Conservation (phyloP, 352 stramenopile species). For the Globisporangium emineosum region DNA sequence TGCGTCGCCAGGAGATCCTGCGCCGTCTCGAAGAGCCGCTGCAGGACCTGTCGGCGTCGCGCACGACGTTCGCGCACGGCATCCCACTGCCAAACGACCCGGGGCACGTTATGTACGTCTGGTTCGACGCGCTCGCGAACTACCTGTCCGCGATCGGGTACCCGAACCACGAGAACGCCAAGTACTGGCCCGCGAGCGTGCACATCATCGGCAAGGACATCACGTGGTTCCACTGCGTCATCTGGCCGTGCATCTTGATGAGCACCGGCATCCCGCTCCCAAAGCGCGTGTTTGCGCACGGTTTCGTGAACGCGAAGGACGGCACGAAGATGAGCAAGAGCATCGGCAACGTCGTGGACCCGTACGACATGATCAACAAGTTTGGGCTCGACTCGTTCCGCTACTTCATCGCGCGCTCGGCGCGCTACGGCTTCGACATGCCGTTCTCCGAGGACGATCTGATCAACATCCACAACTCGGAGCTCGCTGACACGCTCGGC, state of each 20-base stretch:
- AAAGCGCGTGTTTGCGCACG: conserved; percentile 95
- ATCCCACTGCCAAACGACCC: conserved; percentile 94
- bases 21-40: conserved; percentile 91
- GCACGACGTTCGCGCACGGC: conserved; percentile 95
- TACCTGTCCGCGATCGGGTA: conserved; percentile 97
- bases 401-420: conserved; percentile 90
- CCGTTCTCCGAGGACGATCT: conserved; percentile 91
- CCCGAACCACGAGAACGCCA: conserved; percentile 71
- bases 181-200: conserved; percentile 81
- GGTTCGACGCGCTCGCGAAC: conserved; percentile 99
- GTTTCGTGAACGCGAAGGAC: conserved; percentile 98
- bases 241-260: conserved; percentile 99
- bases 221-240: conserved; percentile 98
- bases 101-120: conserved; percentile 99
- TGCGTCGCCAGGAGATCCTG: conserved; percentile 94
- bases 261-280: conserved; percentile 92
- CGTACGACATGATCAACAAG: conserved; percentile 92
- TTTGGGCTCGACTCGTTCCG: conserved; percentile 96
- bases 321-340: conserved; percentile 99
- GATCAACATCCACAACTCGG: conserved; percentile 97
- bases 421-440: conserved; percentile 96
- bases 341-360: conserved; percentile 97
- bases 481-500: conserved; percentile 90
- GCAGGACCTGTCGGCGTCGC: conserved; percentile 95
- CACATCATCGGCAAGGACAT: conserved; percentile 98